Conservation (phyloP, 805 yeast genomes). For the Spathaspora gorwiae region DNA sequence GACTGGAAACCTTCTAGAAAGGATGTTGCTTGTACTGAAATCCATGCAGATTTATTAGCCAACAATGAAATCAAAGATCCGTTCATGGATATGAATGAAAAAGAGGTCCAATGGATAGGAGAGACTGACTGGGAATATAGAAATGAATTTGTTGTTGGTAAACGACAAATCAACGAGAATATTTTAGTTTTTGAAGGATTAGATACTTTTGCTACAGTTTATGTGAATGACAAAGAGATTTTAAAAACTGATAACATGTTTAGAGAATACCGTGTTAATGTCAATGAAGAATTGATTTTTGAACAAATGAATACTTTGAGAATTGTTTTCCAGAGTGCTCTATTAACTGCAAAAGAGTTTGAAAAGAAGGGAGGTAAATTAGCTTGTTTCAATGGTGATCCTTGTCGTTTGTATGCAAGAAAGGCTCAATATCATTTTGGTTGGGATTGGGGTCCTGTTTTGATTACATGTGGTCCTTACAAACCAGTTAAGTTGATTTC, state of each 20-base stretch:
- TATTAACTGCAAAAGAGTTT: constrained; percentile 26
- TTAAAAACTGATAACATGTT: constrained; percentile 44
- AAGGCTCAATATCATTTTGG: constrained; percentile 54
- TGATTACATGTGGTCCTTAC: constrained; percentile 44
- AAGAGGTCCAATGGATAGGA: constrained; percentile 47
- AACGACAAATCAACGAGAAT: constrained; percentile 6
- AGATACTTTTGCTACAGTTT: constrained; percentile 40
- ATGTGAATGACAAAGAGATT: constrained; percentile 32
- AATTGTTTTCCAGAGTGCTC: constrained; percentile 37
- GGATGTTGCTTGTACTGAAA: constrained; percentile 17
- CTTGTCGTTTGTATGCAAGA: constrained; percentile 40
- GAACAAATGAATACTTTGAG: constrained; percentile 24
- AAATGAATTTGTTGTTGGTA: constrained; percentile 11
- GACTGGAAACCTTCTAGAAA: constrained; percentile 5
- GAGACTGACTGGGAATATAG: constrained; percentile 47
- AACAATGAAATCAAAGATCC: constrained; percentile 43
- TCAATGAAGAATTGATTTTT: constrained; percentile 13
- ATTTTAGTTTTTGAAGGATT: constrained; percentile 39
- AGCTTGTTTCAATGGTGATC: constrained; percentile 39
- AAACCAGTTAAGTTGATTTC: constrained; percentile 28
- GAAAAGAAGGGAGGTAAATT: constrained; percentile 21
- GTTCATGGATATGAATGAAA: constrained; percentile 39
- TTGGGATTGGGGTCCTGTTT: constrained; percentile 55
- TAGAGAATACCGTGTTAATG: constrained; percentile 24
- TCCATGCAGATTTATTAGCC: constrained; percentile 38